Percentiles rank a stretch among this genome's conserved stretches.
Conservation (phyloP, 345 rosid species). For the Mallotus nudiflorus region DNA sequence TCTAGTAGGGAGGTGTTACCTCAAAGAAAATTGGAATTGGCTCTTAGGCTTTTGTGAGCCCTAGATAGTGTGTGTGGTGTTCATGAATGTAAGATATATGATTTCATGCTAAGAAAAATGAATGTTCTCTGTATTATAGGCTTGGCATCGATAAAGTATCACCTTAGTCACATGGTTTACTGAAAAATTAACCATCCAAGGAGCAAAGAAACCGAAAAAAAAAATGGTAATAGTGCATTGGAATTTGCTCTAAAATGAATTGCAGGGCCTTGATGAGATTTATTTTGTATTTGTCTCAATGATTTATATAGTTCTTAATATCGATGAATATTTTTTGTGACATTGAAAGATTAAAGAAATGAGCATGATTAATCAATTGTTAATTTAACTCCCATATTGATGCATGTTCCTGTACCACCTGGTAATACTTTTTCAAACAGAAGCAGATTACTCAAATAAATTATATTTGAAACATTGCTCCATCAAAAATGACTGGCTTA, state of each 20-base stretch:
- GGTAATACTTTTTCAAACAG: neutral
- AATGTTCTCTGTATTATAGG: neutral
- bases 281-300: too few relatives aligned
- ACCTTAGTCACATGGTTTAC: neutral
- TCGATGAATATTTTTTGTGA: too few relatives aligned
- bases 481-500: neutral
- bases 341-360: too few relatives aligned
- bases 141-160: neutral
- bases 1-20: neutral
- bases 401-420: too few relatives aligned
- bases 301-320: too few relatives aligned
- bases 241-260: neutral
- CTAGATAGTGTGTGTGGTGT: neutral
- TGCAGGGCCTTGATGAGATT: neutral
- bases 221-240: neutral
- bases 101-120: neutral
- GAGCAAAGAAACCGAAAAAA: neutral
- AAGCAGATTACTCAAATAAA: neutral
- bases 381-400: too few relatives aligned
- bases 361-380: too few relatives aligned
- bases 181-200: neutral
- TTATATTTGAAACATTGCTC: neutral
- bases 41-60: neutral
- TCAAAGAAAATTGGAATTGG: neutral
- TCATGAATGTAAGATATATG: neutral